Evolutionary conservation across 73 alveolate genomes (phyloP).

Genomic region (Paramecium primaurelia): DNA sequence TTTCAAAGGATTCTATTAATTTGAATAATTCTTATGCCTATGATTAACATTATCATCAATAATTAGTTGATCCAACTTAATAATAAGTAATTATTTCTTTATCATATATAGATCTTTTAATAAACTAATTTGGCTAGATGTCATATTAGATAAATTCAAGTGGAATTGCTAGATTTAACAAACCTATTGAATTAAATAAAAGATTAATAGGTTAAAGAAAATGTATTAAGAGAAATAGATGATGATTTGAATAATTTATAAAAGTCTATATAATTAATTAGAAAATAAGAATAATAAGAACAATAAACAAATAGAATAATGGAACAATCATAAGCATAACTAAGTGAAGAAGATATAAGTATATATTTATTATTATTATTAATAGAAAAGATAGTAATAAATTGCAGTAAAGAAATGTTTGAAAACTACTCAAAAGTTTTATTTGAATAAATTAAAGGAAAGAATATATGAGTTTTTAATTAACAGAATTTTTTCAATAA

Average conservation of each 20-base stretch:
- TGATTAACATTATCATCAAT: not conserved
- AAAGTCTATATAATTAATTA: not conserved
- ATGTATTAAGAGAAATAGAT: not conserved
- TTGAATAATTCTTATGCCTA: not conserved
- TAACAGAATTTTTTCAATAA: not conserved
- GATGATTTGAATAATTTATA: not conserved
- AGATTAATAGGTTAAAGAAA: not conserved
- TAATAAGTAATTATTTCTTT: not conserved
- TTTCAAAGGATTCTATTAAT: not conserved
- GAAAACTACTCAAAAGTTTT: conserved; percentile 25
- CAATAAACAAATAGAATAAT: not conserved
- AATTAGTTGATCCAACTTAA: not conserved
- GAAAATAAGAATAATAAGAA: not conserved
- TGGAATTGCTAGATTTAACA: conserved; percentile 4
- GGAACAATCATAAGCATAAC: not conserved
- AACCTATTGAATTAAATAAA: not conserved
- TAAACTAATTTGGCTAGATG: conserved; percentile 34
- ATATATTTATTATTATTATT: not conserved
- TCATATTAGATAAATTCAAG: conserved; percentile 11
- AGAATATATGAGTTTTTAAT: not conserved
- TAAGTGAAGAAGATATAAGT: conserved; percentile 7
- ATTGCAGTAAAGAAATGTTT: conserved; percentile 18
- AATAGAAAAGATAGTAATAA: not conserved
- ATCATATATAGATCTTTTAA: not conserved
- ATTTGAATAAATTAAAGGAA: not conserved